Conservation (phyloP, 192 early-diverging fungal species). For the Gryganskiella cystojenkinii region DNA sequence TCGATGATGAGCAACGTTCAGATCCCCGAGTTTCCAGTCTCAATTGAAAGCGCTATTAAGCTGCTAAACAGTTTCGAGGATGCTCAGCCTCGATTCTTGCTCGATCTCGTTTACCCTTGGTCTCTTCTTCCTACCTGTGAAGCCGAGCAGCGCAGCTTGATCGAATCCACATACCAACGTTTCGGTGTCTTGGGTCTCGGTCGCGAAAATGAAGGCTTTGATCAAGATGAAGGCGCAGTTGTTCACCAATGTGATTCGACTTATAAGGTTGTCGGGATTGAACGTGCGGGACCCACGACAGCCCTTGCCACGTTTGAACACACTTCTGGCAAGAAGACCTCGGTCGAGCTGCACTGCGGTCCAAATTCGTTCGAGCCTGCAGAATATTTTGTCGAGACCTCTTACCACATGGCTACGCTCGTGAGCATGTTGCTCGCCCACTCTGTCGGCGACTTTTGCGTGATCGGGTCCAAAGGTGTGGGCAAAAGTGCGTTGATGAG, state of each 20-base stretch:
- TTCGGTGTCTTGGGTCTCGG: slow-evolving; percentile 62
- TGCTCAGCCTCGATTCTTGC: slow-evolving; percentile 59
- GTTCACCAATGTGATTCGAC: slow-evolving; percentile 57
- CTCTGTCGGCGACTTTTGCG: slow-evolving; percentile 72
- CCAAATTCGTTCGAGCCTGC: slow-evolving; percentile 54
- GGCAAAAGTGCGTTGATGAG: slow-evolving; percentile 78
- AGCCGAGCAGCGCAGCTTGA: slow-evolving; percentile 64
- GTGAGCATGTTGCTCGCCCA: slow-evolving; percentile 67
- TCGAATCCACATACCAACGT: slow-evolving; percentile 69
- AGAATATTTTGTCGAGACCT: slow-evolving; percentile 68
- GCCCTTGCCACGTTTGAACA: slow-evolving; percentile 47
- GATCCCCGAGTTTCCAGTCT: slow-evolving; percentile 72
- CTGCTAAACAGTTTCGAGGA: slow-evolving; percentile 57
- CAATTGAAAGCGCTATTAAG: slow-evolving; percentile 58
- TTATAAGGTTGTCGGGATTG: slow-evolving; percentile 53
- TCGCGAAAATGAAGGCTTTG: slow-evolving; percentile 53
- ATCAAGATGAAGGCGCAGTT: slow-evolving; percentile 28
- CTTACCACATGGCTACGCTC: slow-evolving; percentile 61
- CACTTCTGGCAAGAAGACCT: slow-evolving; percentile 38
- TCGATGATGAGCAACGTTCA: slow-evolving; percentile 52
- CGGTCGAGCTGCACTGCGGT: slow-evolving; percentile 54
- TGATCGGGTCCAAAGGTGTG: slow-evolving; percentile 79
- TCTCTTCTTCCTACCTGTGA: slow-evolving; percentile 67
- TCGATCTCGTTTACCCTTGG: slow-evolving; percentile 72
- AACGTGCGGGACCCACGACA: slow-evolving; percentile 17